A percentile compares a stretch with the other conserved stretches of the same genome.
These are phyloP conservation scores for Calvatia gigantea DNA, from an alignment of 768 basidiomycete genomes.

Conservation along the genomic window DNA sequence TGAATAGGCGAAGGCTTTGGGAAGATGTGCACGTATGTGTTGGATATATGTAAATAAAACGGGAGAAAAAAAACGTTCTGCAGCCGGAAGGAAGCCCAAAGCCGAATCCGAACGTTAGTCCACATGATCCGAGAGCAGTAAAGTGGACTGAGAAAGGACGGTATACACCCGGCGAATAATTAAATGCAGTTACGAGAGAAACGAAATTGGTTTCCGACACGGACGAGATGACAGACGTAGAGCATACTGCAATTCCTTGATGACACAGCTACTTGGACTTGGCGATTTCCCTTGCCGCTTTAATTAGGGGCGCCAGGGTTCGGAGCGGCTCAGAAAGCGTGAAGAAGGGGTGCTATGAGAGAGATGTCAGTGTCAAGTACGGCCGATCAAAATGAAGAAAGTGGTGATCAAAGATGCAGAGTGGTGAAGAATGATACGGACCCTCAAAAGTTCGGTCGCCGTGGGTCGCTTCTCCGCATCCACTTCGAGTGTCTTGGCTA, in stretches of 20 bases:
- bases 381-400: neutral
- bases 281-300: slow-evolving; percentile 85
- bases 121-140: neutral
- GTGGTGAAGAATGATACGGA: slow-evolving; percentile 29
- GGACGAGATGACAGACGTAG: neutral
- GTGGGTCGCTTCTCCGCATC: slow-evolving; percentile 92
- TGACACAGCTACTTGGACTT: slow-evolving; percentile 47
- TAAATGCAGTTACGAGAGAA: neutral
- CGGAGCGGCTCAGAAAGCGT: slow-evolving; percentile 81
- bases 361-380: neutral
- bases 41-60: neutral
- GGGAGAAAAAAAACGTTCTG: neutral
- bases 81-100: neutral
- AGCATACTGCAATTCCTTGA: neutral
- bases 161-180: neutral
- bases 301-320: slow-evolving; percentile 86
- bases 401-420: neutral
- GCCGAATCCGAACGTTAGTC: neutral
- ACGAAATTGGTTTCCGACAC: neutral
- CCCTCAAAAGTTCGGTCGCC: slow-evolving; percentile 76
- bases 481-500: slow-evolving; percentile 86
- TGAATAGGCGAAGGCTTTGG: neutral
- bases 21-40: neutral
- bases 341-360: slow-evolving; percentile 79
- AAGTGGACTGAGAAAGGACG: neutral